Evolutionary conservation across 2,329 filamentous ascomycete genomes (phyloP).

Genomic region (Fusarium sp.): DNA sequence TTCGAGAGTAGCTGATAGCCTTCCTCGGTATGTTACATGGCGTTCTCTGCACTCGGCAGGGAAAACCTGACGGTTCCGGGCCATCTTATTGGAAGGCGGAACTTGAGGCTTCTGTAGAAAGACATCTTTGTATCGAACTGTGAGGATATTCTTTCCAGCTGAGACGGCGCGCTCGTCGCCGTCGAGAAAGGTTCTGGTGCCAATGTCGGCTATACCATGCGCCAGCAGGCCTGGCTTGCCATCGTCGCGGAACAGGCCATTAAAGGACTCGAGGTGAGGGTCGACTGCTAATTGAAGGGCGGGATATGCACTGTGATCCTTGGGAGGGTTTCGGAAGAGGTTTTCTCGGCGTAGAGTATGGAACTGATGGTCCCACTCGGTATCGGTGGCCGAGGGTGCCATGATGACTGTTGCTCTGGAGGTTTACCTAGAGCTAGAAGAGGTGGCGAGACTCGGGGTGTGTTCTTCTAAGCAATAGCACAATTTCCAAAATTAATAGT

Average conservation of each 20-base stretch:
- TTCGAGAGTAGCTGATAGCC: conserved; percentile 84
- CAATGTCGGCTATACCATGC: conserved; percentile 87
- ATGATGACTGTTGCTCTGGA: conserved; percentile 56
- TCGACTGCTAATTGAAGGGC: conserved; percentile 86
- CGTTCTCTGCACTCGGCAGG: conserved; percentile 95
- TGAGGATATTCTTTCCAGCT: conserved; percentile 78
- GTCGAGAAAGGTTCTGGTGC: conserved; percentile 88
- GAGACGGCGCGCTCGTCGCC: conserved; percentile 75
- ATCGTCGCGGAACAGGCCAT: conserved; percentile 82
- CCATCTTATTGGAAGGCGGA: conserved; percentile 85
- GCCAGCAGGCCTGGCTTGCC: conserved; percentile 72
- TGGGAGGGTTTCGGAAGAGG: conserved; percentile 89
- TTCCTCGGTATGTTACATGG: conserved; percentile 90
- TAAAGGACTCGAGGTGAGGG: conserved; percentile 96
- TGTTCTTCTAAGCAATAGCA: not conserved
- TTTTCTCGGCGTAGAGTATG: conserved; percentile 87
- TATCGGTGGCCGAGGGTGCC: conserved; percentile 71
- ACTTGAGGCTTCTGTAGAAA: conserved; percentile 85
- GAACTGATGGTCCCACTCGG: conserved; percentile 86
- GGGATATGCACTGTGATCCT: conserved; percentile 89
- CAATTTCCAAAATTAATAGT: conserved; percentile 3
- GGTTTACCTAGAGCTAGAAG: conserved; percentile 17
- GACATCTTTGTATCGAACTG: conserved; percentile 83
- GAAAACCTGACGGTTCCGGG: conserved; percentile 85
- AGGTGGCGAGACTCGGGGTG: conserved; percentile 9